Percentiles rank a stretch among this genome's conserved stretches.
Conservation (phyloP, 164 flowering plant genomes). For the Echeveria elegans region DNA sequence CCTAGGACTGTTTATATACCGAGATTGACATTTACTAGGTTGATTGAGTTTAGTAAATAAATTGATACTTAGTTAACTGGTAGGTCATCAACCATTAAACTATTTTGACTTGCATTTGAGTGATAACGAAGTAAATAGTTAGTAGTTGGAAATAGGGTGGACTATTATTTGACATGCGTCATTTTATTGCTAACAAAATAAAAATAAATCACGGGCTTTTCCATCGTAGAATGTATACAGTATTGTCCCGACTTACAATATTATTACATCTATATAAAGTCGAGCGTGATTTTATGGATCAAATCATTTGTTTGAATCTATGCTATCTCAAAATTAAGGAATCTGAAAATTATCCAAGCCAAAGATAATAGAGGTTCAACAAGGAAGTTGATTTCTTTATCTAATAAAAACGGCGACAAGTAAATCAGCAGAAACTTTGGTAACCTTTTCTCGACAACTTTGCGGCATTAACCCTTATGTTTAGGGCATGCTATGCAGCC, state of each 20-base stretch:
- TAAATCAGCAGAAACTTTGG: background rate
- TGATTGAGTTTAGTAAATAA: background rate
- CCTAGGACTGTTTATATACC: background rate
- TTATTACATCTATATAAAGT: no score
- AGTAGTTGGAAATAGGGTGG: background rate
- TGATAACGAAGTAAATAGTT: background rate
- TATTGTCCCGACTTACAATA: no score
- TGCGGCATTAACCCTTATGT: background rate
- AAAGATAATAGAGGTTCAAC: no score
- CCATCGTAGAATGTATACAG: no score
- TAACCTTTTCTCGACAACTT: background rate
- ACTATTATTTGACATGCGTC: no score
- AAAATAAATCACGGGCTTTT: no score
- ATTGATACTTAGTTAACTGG: background rate
- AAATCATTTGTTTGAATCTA: no score
- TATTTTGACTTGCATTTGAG: slow-evolving; percentile 1
- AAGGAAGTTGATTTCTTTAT: background rate
- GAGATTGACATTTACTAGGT: slow-evolving; percentile 4
- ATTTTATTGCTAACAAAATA: no score
- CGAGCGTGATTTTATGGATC: no score
- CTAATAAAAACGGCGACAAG: no score
- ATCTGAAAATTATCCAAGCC: background rate
- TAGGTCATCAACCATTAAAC: slow-evolving; percentile 7
- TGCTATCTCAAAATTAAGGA: no score
- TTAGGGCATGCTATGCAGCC: background rate